Conservation (phyloP, 2,329 filamentous ascomycete genomes). For the Alternaria ethzedia region DNA sequence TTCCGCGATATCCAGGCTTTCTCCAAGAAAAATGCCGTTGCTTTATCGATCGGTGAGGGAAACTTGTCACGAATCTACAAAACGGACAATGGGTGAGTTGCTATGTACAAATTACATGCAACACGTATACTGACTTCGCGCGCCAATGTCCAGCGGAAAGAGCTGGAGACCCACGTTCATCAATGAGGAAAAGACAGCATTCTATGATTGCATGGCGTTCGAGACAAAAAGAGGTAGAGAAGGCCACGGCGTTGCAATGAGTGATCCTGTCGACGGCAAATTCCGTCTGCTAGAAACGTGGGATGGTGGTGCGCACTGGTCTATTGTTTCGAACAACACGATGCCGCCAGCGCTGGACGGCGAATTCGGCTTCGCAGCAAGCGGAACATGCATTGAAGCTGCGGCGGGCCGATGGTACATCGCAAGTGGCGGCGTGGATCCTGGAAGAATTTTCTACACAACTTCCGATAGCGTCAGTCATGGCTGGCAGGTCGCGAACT, state of each 20-base stretch:
- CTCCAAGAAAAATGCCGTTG: conserved; percentile 22
- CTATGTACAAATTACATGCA: background rate
- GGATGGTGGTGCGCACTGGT: conserved; percentile 32
- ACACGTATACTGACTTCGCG: background rate
- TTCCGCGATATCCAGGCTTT: conserved; percentile 41
- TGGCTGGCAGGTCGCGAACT: conserved; percentile 29
- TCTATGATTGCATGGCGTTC: conserved; percentile 41
- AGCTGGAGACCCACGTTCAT: conserved; percentile 32
- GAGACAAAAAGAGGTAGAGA: conserved; percentile 16
- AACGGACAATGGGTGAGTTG: conserved; percentile 19
- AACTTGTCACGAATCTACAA: conserved; percentile 33
- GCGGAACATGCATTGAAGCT: conserved; percentile 36
- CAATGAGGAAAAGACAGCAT: conserved; percentile 31
- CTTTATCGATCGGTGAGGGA: conserved; percentile 35
- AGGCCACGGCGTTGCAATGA: conserved; percentile 32
- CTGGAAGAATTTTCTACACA: conserved; percentile 32
- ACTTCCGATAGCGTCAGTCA: conserved; percentile 5
- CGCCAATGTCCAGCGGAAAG: conserved; percentile 15
- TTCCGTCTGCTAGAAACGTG: conserved; percentile 38
- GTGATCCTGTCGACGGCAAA: conserved; percentile 37
- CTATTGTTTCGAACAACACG: conserved; percentile 11
- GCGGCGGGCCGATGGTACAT: conserved; percentile 37
- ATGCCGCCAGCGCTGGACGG: conserved; percentile 30
- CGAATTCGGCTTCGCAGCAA: conserved; percentile 36
- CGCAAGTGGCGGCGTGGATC: conserved; percentile 33